Conservation (phyloP, 2,329 filamentous ascomycete genomes). For the Colletotrichum paranaense region DNA sequence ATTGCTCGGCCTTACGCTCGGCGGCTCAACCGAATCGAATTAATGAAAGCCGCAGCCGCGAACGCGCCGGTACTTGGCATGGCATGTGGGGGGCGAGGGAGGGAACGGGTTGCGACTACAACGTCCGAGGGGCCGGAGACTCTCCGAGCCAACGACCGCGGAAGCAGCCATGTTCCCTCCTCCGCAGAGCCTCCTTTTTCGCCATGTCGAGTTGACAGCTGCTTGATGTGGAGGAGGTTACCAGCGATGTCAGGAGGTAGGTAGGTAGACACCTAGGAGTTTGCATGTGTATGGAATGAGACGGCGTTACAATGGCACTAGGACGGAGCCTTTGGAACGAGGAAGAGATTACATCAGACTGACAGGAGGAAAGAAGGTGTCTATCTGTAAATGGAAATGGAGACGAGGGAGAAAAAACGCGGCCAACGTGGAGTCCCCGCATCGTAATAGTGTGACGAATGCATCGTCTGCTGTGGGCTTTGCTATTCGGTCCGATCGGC, state of each 20-base stretch:
- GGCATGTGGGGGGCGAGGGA: background rate
- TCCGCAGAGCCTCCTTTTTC: conserved; percentile 8
- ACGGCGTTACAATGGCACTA: background rate
- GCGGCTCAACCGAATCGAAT: background rate
- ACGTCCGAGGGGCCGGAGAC: conserved; percentile 13
- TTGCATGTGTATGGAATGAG: background rate
- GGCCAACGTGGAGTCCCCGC: conserved; percentile 24
- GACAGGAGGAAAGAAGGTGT: background rate
- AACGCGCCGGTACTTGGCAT: background rate
- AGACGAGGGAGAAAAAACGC: background rate
- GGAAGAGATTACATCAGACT: conserved; percentile 19
- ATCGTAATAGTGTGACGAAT: background rate
- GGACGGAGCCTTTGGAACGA: background rate
- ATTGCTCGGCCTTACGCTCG: conserved; percentile 4
- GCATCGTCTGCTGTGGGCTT: background rate
- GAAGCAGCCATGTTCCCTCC: conserved; percentile 21
- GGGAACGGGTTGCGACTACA: background rate
- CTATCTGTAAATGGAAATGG: background rate
- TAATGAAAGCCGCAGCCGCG: background rate
- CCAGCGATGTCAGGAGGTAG: background rate
- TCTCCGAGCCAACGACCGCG: conserved; percentile 28
- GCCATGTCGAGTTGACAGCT: background rate
- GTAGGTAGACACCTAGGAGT: background rate
- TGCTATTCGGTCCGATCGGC: conserved; percentile 24
- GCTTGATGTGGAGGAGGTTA: background rate